Evolutionary conservation across 176 grass and related monocot genomes (phyloP).

Genomic region (Cenchrus purpureus): DNA sequence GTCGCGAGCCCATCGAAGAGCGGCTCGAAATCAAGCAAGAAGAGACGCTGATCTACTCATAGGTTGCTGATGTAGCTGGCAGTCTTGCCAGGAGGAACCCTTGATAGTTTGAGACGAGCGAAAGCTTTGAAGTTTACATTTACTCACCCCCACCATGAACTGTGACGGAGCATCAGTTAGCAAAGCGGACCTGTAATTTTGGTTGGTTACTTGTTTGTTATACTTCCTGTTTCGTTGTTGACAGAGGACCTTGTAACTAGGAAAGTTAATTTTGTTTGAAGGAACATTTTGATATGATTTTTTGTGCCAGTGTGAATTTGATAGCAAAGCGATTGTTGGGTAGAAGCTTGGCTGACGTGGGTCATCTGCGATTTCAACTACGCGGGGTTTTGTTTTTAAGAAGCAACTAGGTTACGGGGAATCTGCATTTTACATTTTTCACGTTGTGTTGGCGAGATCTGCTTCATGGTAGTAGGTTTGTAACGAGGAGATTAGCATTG

Average conservation of each 20-base stretch:
- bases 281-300: conserved; percentile 30
- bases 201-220: conserved; percentile 15
- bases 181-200: conserved; percentile 41
- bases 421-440: neutral
- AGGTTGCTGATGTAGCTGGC: conserved; percentile 26
- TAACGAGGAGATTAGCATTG: too few relatives aligned
- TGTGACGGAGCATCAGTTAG: conserved; percentile 6
- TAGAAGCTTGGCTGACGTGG: neutral
- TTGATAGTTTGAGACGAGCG: conserved; percentile 3
- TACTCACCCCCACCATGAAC: conserved; percentile 33
- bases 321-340: neutral
- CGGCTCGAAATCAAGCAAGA: conserved; percentile 71
- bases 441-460: neutral
- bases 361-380: neutral
- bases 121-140: conserved; percentile 35
- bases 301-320: neutral
- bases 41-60: conserved; percentile 66
- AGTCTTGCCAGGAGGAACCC: conserved; percentile 17
- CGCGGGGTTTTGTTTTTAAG: too few relatives aligned
- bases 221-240: conserved; percentile 32
- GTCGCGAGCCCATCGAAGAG: conserved; percentile 75
- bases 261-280: conserved; percentile 20
- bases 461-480: neutral
- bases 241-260: conserved; percentile 16
- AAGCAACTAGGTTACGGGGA: too few relatives aligned